phyloP scores from a whole-genome alignment of 176 grass and related monocot genomes.

The Cymbopogon citratus region DNA sequence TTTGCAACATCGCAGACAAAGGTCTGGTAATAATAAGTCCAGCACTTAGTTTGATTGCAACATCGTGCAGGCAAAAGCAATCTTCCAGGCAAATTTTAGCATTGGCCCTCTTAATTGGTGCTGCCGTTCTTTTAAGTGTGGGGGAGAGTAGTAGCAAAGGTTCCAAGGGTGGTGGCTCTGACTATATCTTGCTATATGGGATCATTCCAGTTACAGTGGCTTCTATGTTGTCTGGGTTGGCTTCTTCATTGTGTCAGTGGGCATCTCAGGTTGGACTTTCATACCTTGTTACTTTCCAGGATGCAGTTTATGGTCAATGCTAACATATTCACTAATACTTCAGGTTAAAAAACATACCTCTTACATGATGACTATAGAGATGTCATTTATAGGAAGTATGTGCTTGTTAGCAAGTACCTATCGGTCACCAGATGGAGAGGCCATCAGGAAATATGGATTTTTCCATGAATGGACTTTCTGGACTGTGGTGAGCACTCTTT shows the following conservation, averaged over 20 bases:
- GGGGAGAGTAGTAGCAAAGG: slow-evolving; percentile 69
- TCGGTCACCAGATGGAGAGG: slow-evolving; percentile 86
- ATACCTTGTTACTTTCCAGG: slow-evolving; percentile 33
- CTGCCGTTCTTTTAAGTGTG: slow-evolving; percentile 76
- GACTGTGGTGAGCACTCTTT: slow-evolving; percentile 63
- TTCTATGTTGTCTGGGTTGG: slow-evolving; percentile 80
- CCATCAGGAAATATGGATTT: slow-evolving; percentile 80
- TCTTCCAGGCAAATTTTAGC: slow-evolving; percentile 70
- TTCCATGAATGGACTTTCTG: slow-evolving; percentile 85
- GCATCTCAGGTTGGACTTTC: slow-evolving; percentile 68
- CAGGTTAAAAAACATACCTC: slow-evolving; percentile 99
- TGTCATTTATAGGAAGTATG: slow-evolving; percentile 91
- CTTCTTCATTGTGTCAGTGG: slow-evolving; percentile 93
- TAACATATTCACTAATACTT: slow-evolving; percentile 32
- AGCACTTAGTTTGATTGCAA: neutral
- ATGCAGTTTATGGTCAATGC: neutral
- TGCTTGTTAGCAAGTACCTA: slow-evolving; percentile 77
- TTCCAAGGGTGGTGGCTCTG: slow-evolving; percentile 40
- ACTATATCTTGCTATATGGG: slow-evolving; percentile 72
- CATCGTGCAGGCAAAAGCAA: slow-evolving; percentile 78
- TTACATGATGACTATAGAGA: slow-evolving; percentile 97
- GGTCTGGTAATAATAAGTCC: neutral
- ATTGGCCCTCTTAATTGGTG: slow-evolving; percentile 66
- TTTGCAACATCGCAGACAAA: slow-evolving; percentile 57
- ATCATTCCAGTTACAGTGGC: slow-evolving; percentile 85